Evolutionary conservation across 345 rosid genomes (phyloP), one percentile per base, ranked within the genome.

Genomic region (Eutrema japonicum): DNA sequence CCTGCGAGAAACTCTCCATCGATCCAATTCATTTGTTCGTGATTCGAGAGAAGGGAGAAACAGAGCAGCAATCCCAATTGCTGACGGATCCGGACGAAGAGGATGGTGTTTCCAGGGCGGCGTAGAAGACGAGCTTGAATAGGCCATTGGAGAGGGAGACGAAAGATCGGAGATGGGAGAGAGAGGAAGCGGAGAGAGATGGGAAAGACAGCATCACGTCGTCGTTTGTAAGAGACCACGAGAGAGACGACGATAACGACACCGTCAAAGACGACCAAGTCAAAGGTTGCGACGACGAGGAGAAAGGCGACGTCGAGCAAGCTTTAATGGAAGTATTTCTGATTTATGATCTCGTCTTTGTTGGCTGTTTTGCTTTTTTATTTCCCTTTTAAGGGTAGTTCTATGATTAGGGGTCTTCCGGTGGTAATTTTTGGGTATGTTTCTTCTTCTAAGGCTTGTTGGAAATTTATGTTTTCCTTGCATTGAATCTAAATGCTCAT

Each of bases 51-150:
- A 80, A 82, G 59, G 86, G 88, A 45, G 94, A 85, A 42, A 83
- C 71, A 3, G 94, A 85, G 82, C 89, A 85, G 79, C 94, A 89
- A 66, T 89, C 78, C 94, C 94, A 89, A 73, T 85, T 78, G 40
- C 86, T 72, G 1, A 64, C 50, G 16, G 71, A 62, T 41, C 61
- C 62, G 3, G 70, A 51, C 0, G 72, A 52, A 1, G 70, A 45
- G 1, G 75, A 55, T 26, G 76, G 14, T 0, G 42, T 48, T 26
- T 68, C 66, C 5, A 45, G 54, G 11, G 59, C 8, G 26, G 64
- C 57, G 49, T 80, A 14, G 74, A 83, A 83, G 4, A 79, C 88
- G 48, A 89, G 84, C 77, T 86, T 89, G 85, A 89, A 89, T 22
- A 89, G 78, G 14, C 87, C 88, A 22, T 84, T 84, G 4, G 94